Conservation (phyloP, 2,329 filamentous ascomycete species). For the Pseudogymnoascus destructans region DNA sequence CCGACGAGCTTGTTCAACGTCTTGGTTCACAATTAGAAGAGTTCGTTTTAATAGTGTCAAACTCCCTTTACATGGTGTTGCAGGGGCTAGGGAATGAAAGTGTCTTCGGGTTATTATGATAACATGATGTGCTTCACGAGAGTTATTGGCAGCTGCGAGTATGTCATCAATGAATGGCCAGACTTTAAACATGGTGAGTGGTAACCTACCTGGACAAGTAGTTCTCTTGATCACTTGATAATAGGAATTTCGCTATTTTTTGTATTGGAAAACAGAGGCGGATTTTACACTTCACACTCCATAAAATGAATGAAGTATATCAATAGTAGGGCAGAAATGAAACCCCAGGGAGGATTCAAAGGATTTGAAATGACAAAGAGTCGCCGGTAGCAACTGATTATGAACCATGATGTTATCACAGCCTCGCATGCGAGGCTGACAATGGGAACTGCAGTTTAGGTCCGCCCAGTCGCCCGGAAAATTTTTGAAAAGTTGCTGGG, state of each 20-base stretch:
- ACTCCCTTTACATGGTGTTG: background rate
- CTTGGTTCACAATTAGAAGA: background rate
- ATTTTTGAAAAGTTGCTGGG: slow-evolving; percentile 9
- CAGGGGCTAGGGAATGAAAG: background rate
- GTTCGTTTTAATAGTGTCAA: background rate
- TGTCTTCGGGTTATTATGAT: background rate
- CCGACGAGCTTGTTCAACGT: background rate
- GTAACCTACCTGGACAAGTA: no score
- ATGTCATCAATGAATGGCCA: background rate
- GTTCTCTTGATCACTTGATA: background rate
- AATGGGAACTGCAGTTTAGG: slow-evolving; percentile 4
- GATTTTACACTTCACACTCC: background rate
- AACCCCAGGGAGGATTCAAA: background rate
- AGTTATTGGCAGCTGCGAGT: background rate
- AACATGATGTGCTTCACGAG: background rate
- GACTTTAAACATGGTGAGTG: background rate
- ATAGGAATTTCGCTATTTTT: background rate
- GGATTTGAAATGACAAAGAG: background rate
- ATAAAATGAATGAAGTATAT: background rate
- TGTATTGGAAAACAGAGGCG: background rate
- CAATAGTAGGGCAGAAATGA: background rate
- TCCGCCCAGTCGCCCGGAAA: slow-evolving; percentile 2
- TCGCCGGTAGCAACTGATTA: background rate
- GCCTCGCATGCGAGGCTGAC: slow-evolving; percentile 9
- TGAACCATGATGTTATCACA: background rate